A percentile compares a stretch with the other conserved stretches of the same genome.
Conservation (phyloP, 1,284 basidiomycete species). For the Lentinus polychrous region DNA sequence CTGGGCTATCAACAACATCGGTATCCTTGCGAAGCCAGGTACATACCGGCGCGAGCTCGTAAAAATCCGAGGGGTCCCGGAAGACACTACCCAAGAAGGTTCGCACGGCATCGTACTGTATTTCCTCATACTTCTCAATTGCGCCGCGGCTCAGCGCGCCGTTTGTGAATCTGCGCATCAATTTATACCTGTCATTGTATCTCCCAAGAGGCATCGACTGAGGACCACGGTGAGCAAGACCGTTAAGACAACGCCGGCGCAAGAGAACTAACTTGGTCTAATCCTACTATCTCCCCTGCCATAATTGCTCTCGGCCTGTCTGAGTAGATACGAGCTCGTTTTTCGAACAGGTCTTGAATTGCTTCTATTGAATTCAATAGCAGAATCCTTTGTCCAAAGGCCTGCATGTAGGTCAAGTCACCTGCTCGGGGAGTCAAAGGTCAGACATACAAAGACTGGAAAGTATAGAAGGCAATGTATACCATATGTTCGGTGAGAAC, state of each 20-base stretch:
- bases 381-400: neutral
- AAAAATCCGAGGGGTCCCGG: neutral
- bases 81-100: neutral
- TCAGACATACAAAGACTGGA: no score
- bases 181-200: neutral
- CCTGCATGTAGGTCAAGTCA: neutral
- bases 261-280: neutral
- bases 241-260: no score
- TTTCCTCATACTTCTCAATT: neutral
- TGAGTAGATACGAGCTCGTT: slow-evolving; percentile 18
- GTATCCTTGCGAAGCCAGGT: neutral
- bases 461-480: no score
- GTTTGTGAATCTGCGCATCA: neutral
- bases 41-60: neutral
- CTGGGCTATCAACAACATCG: neutral
- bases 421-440: neutral
- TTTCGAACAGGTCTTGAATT: slow-evolving; percentile 16
- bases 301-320: slow-evolving; percentile 17
- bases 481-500: slow-evolving; percentile 7
- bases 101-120: neutral
- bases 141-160: neutral
- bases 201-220: neutral
- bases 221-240: neutral
- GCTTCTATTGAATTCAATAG: neutral
- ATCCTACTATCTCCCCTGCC: slow-evolving; percentile 4